Evolutionary conservation across 768 basidiomycete species (phyloP).

Genomic region (Calocera cornea): DNA sequence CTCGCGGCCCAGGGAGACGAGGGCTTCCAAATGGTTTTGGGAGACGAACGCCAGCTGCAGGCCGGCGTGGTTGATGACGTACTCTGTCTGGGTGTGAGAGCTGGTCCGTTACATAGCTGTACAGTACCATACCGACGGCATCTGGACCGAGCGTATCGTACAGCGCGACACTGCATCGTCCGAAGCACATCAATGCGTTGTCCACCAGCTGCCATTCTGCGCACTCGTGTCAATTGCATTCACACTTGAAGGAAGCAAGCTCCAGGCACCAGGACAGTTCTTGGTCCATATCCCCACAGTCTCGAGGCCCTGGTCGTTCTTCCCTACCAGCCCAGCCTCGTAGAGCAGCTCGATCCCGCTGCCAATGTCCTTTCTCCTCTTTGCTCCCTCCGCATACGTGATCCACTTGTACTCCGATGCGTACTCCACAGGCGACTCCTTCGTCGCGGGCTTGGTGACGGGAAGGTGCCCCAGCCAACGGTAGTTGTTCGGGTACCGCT

Average conservation of each 20-base stretch:
- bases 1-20: constrained; percentile 51
- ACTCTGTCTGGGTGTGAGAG: not conserved
- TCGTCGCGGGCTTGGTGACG: constrained; percentile 35
- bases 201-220: constrained; percentile 91
- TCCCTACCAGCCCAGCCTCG: constrained; percentile 43
- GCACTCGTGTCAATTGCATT: not conserved
- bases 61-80: constrained; percentile 72
- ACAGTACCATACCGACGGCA: constrained; percentile 68
- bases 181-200: constrained; percentile 65
- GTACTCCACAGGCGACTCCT: constrained; percentile 43
- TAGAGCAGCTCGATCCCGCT: constrained; percentile 61
- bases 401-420: constrained; percentile 61
- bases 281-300: constrained; percentile 75
- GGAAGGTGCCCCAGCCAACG: constrained; percentile 58
- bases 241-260: not conserved
- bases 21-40: constrained; percentile 54
- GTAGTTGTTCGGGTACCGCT: constrained; percentile 31
- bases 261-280: constrained; percentile 41
- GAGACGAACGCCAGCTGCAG: constrained; percentile 66
- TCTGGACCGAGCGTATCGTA: constrained; percentile 92
- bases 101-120: too few relatives aligned
- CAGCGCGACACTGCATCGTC: constrained; percentile 71
- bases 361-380: constrained; percentile 56
- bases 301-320: constrained; percentile 41
- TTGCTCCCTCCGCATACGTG: constrained; percentile 60